A percentile compares a stretch with the other conserved stretches of the same genome.
These are phyloP conservation scores for Cichorium intybus DNA, from an alignment of 140 eudicot species.

Conservation along the genomic window DNA sequence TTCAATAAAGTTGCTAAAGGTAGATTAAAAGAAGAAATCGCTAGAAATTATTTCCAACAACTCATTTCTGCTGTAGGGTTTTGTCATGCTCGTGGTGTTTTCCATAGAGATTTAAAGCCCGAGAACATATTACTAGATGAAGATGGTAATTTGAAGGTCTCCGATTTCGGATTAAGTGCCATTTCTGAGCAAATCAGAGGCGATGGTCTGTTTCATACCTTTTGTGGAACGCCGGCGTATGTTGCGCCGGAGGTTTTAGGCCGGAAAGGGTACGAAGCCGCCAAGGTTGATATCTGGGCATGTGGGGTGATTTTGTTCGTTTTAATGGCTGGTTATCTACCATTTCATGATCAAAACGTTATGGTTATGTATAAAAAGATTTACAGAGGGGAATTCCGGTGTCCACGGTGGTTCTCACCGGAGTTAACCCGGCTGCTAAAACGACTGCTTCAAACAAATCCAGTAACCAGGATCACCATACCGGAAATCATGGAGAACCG, in stretches of 20 bases:
- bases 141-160: conserved; percentile 55
- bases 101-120: conserved; percentile 39
- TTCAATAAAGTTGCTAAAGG: conserved; percentile 44
- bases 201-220: conserved; percentile 40
- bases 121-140: conserved; percentile 36
- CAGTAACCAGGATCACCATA: conserved; percentile 53
- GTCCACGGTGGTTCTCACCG: conserved; percentile 78
- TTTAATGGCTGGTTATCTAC: conserved; percentile 49
- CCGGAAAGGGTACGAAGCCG: conserved; percentile 37
- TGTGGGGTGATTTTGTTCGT: conserved; percentile 42
- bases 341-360: conserved; percentile 66
- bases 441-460: conserved; percentile 53
- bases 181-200: conserved; percentile 38
- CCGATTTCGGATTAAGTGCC: conserved; percentile 53
- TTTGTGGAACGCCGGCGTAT: conserved; percentile 73
- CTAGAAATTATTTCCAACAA: conserved; percentile 42
- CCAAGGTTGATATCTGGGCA: conserved; percentile 46
- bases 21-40: conserved; percentile 38
- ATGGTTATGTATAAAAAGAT: conserved; percentile 81
- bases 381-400: conserved; percentile 68
- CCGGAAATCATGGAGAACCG: conserved; percentile 64
- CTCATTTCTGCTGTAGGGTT: conserved; percentile 40
- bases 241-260: conserved; percentile 49
- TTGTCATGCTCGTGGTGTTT: conserved; percentile 47
- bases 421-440: conserved; percentile 38